Conservation (phyloP, 2,329 filamentous ascomycete species). For the Colletotrichum caudatum region DNA sequence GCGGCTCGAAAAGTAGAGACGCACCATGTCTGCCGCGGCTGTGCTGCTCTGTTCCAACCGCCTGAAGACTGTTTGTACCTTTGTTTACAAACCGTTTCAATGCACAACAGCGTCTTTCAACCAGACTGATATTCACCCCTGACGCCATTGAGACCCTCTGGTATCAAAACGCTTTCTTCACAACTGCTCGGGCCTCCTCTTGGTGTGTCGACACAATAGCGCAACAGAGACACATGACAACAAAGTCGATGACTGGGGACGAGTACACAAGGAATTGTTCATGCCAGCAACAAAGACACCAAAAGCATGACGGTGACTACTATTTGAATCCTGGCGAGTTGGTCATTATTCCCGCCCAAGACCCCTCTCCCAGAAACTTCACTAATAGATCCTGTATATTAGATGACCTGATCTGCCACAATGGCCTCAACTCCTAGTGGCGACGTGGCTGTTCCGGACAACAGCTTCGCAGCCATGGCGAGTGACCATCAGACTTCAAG, state of each 20-base stretch:
- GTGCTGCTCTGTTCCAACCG: not conserved
- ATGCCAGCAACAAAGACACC: not conserved
- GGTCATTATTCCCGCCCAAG: not conserved
- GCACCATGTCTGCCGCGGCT: not conserved
- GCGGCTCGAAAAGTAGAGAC: not conserved
- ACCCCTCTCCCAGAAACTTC: not conserved
- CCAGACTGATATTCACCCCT: not conserved
- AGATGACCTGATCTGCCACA: not conserved
- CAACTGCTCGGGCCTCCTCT: not conserved
- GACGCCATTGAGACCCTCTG: not conserved
- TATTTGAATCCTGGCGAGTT: not conserved
- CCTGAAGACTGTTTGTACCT: fast-evolving
- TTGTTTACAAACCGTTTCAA: not conserved
- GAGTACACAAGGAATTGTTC: constrained; percentile 26
- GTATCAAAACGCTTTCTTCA: not conserved
- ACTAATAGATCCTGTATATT: not conserved
- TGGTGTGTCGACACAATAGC: not conserved
- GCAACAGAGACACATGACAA: not conserved
- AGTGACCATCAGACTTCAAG: not conserved
- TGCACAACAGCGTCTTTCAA: not conserved
- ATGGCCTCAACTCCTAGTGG: not conserved
- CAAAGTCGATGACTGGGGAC: too few species aligned
- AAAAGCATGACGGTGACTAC: not conserved
- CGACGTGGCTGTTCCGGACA: too few species aligned
- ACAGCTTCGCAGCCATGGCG: too few species aligned